Evolutionary conservation across 2,329 filamentous ascomycete genomes (phyloP).

Genomic region (Waltergamsia citrina): DNA sequence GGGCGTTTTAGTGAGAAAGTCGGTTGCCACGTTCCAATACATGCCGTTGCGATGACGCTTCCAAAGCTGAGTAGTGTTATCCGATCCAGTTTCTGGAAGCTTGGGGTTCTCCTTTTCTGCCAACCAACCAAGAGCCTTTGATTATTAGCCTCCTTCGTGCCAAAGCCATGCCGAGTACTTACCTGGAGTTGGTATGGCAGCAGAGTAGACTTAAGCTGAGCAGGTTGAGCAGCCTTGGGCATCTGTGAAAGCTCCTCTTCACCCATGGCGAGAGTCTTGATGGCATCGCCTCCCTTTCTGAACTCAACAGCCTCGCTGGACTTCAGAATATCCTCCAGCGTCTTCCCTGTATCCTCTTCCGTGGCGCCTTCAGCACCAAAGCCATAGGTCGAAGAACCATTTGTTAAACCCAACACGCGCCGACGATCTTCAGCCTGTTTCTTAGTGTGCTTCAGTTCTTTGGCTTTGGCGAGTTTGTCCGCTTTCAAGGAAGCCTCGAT

Average conservation of each 20-base stretch:
- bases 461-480: conserved; percentile 53
- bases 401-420: conserved; percentile 28
- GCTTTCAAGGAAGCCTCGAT: conserved; percentile 54
- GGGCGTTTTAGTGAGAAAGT: conserved; percentile 46
- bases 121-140: conserved; percentile 74
- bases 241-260: conserved; percentile 63
- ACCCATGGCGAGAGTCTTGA: conserved; percentile 61
- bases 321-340: conserved; percentile 54
- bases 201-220: conserved; percentile 53
- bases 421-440: conserved; percentile 43
- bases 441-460: conserved; percentile 45
- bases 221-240: conserved; percentile 63
- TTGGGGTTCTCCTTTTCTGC: conserved; percentile 62
- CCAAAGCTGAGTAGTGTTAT: conserved; percentile 68
- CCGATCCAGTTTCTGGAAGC: conserved; percentile 47
- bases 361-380: conserved; percentile 13
- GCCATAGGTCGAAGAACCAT: conserved; percentile 26
- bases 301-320: conserved; percentile 60
- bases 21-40: conserved; percentile 53
- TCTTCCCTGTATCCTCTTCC: conserved; percentile 18
- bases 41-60: conserved; percentile 36
- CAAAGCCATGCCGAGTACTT: conserved; percentile 6
- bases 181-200: conserved; percentile 70
- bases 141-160: conserved; percentile 10
- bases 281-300: conserved; percentile 51